Evolutionary conservation across 768 basidiomycete species (phyloP).

Genomic region (Pilatotrama ljubarskyi): DNA sequence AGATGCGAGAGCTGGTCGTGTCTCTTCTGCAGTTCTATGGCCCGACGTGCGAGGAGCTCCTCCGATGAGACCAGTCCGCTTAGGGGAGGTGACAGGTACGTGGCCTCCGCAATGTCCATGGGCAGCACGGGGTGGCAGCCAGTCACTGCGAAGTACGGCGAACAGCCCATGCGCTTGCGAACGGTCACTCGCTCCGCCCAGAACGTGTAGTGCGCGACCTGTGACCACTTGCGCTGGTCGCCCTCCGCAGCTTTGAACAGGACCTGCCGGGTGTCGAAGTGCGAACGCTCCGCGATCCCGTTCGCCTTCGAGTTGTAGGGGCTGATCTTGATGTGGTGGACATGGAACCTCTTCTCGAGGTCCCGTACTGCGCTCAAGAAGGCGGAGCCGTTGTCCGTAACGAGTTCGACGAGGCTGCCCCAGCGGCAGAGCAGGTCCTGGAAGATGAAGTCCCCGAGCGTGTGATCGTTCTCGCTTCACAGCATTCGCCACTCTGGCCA

Average conservation of each 20-base stretch:
- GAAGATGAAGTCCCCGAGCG: slow-evolving; percentile 35
- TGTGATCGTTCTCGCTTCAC: slow-evolving; percentile 29
- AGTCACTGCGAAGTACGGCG: slow-evolving; percentile 28
- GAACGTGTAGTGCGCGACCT: slow-evolving; percentile 29
- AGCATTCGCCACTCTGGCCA: slow-evolving; percentile 37
- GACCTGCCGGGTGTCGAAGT: slow-evolving; percentile 34
- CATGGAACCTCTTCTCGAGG: slow-evolving; percentile 29
- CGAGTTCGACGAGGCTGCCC: slow-evolving; percentile 38
- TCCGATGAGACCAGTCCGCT: slow-evolving; percentile 8
- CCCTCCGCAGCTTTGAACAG: slow-evolving; percentile 35
- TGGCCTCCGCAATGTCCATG: slow-evolving; percentile 23
- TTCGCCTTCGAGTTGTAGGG: slow-evolving; percentile 45
- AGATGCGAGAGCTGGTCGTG: not conserved
- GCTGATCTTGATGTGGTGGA: slow-evolving; percentile 41
- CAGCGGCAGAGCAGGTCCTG: slow-evolving; percentile 39
- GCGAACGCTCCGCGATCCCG: slow-evolving; percentile 36
- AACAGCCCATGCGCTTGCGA: slow-evolving; percentile 31
- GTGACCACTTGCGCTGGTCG: slow-evolving; percentile 24
- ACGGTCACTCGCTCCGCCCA: slow-evolving; percentile 41
- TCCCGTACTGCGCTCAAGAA: slow-evolving; percentile 28
- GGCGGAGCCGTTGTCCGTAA: slow-evolving; percentile 43
- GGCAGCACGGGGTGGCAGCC: slow-evolving; percentile 25
- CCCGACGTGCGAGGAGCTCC: slow-evolving; percentile 1
- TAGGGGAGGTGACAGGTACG: slow-evolving; percentile 16
- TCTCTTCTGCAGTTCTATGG: slow-evolving; percentile 1